Evolutionary conservation across 2,329 filamentous ascomycete genomes (phyloP).

Genomic region (Nakataea oryzae): DNA sequence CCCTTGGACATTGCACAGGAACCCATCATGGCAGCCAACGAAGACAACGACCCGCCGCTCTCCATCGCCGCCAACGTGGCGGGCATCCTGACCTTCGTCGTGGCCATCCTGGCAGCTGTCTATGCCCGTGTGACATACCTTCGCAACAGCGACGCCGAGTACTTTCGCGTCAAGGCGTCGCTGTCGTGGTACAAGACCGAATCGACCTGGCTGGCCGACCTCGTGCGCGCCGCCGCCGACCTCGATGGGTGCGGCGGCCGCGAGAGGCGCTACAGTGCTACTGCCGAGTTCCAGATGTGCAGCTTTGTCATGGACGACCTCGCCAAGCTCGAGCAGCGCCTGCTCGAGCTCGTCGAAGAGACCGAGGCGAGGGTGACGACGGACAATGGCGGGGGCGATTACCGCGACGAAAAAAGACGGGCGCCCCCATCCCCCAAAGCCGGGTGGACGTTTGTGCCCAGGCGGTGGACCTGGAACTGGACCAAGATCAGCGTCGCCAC

Average conservation of each 20-base stretch:
- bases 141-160: conserved; percentile 34
- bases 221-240: conserved; percentile 20
- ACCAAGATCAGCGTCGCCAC: conserved; percentile 28
- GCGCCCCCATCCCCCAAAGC: not conserved
- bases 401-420: conserved; percentile 3
- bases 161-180: conserved; percentile 33
- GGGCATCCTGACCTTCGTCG: conserved; percentile 35
- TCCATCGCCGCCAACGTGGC: conserved; percentile 31
- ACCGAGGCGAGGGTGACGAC: conserved; percentile 22
- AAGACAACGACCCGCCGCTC: conserved; percentile 27
- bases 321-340: conserved; percentile 28
- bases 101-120: conserved; percentile 30
- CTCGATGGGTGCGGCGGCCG: conserved; percentile 8
- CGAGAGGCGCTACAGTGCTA: conserved; percentile 9
- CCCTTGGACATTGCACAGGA: not conserved
- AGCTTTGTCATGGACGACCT: conserved; percentile 35
- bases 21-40: not conserved
- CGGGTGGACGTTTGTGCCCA: conserved; percentile 25
- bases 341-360: conserved; percentile 32
- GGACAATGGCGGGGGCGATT: conserved; percentile 11
- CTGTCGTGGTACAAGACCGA: conserved; percentile 39
- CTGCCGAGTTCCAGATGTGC: conserved; percentile 35
- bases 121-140: conserved; percentile 33
- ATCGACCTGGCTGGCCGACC: conserved; percentile 31
- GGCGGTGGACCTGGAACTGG: conserved; percentile 19